Percentiles rank a stretch among this genome's conserved stretches.
Conservation (phyloP, 1,284 basidiomycete species). For the Dichomitus squalens region DNA sequence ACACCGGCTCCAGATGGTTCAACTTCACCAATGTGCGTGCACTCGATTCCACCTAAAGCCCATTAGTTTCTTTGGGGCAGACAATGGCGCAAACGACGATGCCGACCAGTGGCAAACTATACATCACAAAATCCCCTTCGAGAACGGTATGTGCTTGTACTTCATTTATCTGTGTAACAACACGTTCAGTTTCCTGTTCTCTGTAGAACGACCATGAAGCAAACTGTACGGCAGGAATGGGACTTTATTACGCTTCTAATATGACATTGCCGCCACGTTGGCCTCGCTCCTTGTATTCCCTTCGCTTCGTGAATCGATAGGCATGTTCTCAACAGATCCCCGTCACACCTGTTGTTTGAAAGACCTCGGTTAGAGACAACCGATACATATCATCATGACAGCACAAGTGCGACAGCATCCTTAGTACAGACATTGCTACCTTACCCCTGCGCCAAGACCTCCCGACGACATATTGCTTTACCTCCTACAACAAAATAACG, state of each 20-base stretch:
- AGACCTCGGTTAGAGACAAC: constrained; percentile 5
- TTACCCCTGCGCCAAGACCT: constrained; percentile 17
- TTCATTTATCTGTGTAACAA: too few species aligned
- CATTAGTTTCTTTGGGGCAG: background rate
- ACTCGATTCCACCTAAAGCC: background rate
- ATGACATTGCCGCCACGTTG: background rate
- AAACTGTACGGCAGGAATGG: background rate
- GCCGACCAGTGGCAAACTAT: constrained; percentile 15
- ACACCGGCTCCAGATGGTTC: background rate
- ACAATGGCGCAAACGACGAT: background rate
- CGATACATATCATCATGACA: constrained; percentile 24
- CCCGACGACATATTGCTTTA: constrained; percentile 13
- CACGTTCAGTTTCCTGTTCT: background rate
- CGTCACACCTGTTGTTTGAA: background rate
- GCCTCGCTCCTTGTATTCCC: background rate
- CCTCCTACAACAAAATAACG: constrained; percentile 11
- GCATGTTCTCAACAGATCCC: background rate
- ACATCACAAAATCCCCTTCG: too few species aligned
- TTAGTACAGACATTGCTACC: constrained; percentile 28
- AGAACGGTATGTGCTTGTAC: too few species aligned
- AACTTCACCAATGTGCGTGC: background rate
- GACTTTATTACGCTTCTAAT: background rate
- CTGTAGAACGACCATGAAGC: background rate
- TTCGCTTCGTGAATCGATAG: background rate
- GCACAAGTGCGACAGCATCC: constrained; percentile 23